phyloP scores from a whole-genome alignment of 768 basidiomycete genomes.

The Suillus weaverae region DNA sequence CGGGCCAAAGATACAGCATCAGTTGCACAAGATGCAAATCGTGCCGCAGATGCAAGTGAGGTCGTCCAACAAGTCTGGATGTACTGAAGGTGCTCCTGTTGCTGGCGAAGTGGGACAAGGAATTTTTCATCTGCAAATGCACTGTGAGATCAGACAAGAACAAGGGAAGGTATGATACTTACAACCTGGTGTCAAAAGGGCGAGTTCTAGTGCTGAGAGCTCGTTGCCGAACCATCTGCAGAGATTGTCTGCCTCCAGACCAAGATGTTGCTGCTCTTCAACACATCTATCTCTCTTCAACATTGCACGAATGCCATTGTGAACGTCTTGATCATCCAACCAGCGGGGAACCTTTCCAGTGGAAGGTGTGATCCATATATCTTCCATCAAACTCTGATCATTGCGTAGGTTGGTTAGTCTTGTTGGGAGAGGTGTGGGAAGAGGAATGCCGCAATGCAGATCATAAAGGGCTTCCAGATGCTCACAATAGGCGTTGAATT shows the following conservation, averaged over 20 bases:
- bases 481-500: not conserved
- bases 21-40: not conserved
- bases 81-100: conserved; percentile 11
- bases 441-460: conserved; percentile 25
- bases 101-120: not conserved
- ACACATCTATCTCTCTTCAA: conserved; percentile 8
- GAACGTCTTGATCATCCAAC: conserved; percentile 10
- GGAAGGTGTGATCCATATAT: conserved; percentile 33
- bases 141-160: not conserved
- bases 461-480: not conserved
- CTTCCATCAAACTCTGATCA: conserved; percentile 30
- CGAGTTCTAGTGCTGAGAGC: not conserved
- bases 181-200: conserved; percentile 12
- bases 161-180: not conserved
- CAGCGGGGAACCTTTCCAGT: conserved; percentile 14
- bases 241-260: not conserved
- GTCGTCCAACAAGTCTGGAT: conserved; percentile 20
- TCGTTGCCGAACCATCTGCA: not conserved
- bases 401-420: conserved; percentile 16
- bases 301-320: conserved; percentile 10
- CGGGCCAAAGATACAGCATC: not conserved
- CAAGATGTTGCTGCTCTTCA: not conserved
- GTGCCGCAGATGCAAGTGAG: not conserved
- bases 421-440: conserved; percentile 32
- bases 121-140: conserved; percentile 4